A percentile compares a stretch with the other conserved stretches of the same genome.
Evolutionary conservation across 2,329 filamentous ascomycete species (phyloP).

Genomic region (Penicillium corylophilum): DNA sequence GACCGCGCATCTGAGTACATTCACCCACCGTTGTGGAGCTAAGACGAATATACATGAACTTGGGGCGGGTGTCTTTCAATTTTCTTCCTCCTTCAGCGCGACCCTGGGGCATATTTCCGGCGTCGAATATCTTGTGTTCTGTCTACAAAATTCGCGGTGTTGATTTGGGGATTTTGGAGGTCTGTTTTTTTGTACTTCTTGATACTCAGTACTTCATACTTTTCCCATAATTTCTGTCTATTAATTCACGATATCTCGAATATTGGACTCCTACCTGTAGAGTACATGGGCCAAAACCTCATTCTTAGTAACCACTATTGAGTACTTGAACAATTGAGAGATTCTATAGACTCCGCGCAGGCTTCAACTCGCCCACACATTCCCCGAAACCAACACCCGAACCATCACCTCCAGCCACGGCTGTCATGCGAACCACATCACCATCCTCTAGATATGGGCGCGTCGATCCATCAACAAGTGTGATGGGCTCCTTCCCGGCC

Average conservation of each 20-base stretch:
- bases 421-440: conserved; percentile 31
- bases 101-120: conserved; percentile 9
- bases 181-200: not conserved
- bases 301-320: not conserved
- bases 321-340: not conserved
- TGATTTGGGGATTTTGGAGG: not conserved
- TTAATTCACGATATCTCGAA: not conserved
- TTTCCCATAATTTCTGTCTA: conserved; percentile 4
- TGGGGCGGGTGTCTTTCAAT: not conserved
- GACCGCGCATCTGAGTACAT: conserved; percentile 51
- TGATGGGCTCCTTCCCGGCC: conserved; percentile 22
- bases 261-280: not conserved
- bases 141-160: not conserved
- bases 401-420: conserved; percentile 18
- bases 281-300: not conserved
- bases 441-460: conserved; percentile 27
- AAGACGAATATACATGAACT: not conserved
- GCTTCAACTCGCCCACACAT: conserved; percentile 24
- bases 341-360: not conserved
- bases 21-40: conserved; percentile 48
- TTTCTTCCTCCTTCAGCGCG: conserved; percentile 9
- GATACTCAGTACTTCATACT: not conserved
- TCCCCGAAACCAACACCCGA: conserved; percentile 33
- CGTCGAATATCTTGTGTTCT: not conserved
- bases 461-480: conserved; percentile 15